These are phyloP conservation scores for Acanthochlamys bracteata DNA, from an alignment of 106 monocot species.

Conservation along the genomic window DNA sequence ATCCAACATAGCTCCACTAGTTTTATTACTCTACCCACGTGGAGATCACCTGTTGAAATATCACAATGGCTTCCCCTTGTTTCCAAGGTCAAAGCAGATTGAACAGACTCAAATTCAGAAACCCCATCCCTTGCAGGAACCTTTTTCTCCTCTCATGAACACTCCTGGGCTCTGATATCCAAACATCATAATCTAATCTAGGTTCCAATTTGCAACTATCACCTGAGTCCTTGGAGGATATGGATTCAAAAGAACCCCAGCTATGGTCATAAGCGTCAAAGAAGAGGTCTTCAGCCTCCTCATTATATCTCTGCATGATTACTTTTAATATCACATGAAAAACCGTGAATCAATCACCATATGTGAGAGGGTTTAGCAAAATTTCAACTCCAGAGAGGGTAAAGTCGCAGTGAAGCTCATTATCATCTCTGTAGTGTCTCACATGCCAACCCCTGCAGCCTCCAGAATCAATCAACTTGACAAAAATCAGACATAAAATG, in stretches of 20 bases:
- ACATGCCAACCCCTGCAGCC: background rate
- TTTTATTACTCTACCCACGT: conserved; percentile 9
- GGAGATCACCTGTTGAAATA: background rate
- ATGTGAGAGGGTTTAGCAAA: conserved; percentile 3
- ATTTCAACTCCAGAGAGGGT: background rate
- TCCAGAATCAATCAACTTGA: background rate
- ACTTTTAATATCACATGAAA: background rate
- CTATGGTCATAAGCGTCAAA: conserved; percentile 35
- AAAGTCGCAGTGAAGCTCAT: background rate
- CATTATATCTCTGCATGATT: conserved; percentile 37
- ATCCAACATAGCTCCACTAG: conserved; percentile 18
- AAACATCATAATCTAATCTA: conserved; percentile 26
- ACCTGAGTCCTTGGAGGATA: conserved; percentile 4
- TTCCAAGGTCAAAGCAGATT: background rate
- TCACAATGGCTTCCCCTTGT: conserved; percentile 4
- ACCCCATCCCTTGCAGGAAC: conserved; percentile 35
- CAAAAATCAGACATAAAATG: background rate
- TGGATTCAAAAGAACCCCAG: conserved; percentile 21
- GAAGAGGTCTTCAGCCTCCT: conserved; percentile 38
- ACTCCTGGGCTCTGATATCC: conserved; percentile 34
- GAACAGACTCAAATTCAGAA: conserved; percentile 21
- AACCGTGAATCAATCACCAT: conserved; percentile 17
- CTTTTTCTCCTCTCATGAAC: conserved; percentile 45
- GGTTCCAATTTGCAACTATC: conserved; percentile 13
- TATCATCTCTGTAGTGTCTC: background rate